Evolutionary conservation across 2,329 filamentous ascomycete genomes (phyloP).

Genomic region (Fusarium sp.): DNA sequence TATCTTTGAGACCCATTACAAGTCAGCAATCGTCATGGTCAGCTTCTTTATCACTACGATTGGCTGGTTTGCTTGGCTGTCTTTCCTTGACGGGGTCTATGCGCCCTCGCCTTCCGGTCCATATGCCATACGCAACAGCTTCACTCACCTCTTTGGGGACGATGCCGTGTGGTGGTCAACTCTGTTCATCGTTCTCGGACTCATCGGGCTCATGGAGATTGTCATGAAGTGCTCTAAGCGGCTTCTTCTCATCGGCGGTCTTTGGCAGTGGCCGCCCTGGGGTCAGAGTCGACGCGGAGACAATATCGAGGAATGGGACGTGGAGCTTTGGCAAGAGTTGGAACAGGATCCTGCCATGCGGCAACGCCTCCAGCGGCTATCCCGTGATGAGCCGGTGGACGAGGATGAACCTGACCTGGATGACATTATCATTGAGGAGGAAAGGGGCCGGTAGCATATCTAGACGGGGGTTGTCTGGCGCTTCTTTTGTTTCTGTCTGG

Average conservation of each 20-base stretch:
- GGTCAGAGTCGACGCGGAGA: constrained; percentile 47
- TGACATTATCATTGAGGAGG: constrained; percentile 31
- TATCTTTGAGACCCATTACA: constrained; percentile 82
- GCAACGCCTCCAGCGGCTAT: constrained; percentile 56
- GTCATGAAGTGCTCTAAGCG: constrained; percentile 64
- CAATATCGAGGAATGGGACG: constrained; percentile 62
- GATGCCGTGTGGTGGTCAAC: constrained; percentile 81
- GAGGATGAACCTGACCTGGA: constrained; percentile 39
- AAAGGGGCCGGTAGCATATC: constrained; percentile 16
- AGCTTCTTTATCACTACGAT: constrained; percentile 68
- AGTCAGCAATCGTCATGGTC: constrained; percentile 71
- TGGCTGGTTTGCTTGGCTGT: constrained; percentile 81
- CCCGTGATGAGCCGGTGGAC: constrained; percentile 48
- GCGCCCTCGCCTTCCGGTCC: constrained; percentile 56
- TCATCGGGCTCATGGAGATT: constrained; percentile 74
- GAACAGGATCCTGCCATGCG: constrained; percentile 62
- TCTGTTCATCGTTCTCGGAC: constrained; percentile 71
- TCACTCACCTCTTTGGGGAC: constrained; percentile 74
- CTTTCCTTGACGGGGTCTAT: constrained; percentile 76
- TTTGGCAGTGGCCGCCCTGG: constrained; percentile 63
- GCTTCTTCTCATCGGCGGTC: constrained; percentile 57
- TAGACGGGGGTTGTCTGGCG: constrained; percentile 1
- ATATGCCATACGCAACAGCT: constrained; percentile 77
- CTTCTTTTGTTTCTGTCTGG: constrained; percentile 19
- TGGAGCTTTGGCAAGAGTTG: constrained; percentile 70